These are phyloP conservation scores for Physcia stellaris DNA, from an alignment of 495 filamentous ascomycete species.

Conservation along the genomic window DNA sequence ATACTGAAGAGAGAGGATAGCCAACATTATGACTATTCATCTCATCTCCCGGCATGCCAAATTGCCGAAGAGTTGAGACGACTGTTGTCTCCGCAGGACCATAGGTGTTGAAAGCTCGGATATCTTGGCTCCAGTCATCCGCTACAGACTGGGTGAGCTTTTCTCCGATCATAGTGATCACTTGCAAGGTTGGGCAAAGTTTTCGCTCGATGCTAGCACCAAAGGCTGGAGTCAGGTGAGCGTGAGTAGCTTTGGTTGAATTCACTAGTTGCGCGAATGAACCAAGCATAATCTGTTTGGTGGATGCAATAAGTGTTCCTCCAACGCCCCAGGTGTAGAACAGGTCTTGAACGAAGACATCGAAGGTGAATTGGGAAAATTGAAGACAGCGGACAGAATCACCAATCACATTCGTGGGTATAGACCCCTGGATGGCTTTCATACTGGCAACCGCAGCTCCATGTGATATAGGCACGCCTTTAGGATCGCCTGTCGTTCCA, in stretches of 20 bases:
- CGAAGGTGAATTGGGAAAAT: conserved; percentile 27
- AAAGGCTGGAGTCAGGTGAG: conserved; percentile 27
- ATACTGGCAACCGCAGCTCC: conserved; percentile 21
- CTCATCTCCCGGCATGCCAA: conserved; percentile 18
- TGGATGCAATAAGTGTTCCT: conserved; percentile 23
- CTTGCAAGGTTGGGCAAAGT: conserved; percentile 20
- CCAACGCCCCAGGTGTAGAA: conserved; percentile 28
- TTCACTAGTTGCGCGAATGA: conserved; percentile 23
- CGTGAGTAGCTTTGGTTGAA: conserved; percentile 23
- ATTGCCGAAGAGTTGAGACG: conserved; percentile 24
- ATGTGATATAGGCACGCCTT: conserved; percentile 16
- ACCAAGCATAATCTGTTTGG: conserved; percentile 22
- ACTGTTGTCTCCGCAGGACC: conserved; percentile 26
- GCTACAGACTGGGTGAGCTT: conserved; percentile 22
- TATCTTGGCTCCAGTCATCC: conserved; percentile 24
- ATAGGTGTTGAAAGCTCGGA: conserved; percentile 25
- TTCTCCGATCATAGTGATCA: conserved; percentile 19
- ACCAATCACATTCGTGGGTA: conserved; percentile 17
- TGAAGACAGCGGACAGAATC: conserved; percentile 23
- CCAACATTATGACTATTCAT: conserved; percentile 25
- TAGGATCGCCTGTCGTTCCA: conserved; percentile 20
- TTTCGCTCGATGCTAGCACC: conserved; percentile 20
- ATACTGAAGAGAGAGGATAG: conserved; percentile 22
- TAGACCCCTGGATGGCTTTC: conserved; percentile 19
- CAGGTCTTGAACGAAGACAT: conserved; percentile 27